phyloP scores from a whole-genome alignment of 2,329 filamentous ascomycete species.

The Spiromastix sp. region DNA sequence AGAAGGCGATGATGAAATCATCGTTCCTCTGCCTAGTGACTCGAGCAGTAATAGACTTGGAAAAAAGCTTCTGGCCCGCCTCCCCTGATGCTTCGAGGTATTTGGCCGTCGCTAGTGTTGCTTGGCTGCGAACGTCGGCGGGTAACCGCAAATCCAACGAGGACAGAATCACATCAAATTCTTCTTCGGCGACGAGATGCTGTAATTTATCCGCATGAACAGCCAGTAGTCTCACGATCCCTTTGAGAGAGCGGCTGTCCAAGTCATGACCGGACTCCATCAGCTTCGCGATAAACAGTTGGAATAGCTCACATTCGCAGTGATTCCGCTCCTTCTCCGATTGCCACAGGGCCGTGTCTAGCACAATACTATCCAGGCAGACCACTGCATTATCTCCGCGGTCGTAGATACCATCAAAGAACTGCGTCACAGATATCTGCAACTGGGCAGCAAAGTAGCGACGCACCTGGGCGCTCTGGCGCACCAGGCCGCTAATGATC shows the following conservation, averaged over 20 bases:
- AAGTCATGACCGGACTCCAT: constrained; percentile 82
- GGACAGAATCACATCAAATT: constrained; percentile 73
- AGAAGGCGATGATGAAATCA: constrained; percentile 84
- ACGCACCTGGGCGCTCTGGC: constrained; percentile 33
- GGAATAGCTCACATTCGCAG: constrained; percentile 39
- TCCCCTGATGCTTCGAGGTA: constrained; percentile 70
- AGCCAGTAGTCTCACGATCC: constrained; percentile 48
- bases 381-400: constrained; percentile 38
- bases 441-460: constrained; percentile 33
- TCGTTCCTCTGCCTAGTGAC: constrained; percentile 69
- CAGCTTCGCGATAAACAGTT: constrained; percentile 70
- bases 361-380: constrained; percentile 35
- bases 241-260: constrained; percentile 50
- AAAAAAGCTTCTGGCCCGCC: constrained; percentile 58
- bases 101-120: constrained; percentile 70
- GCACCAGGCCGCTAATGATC: constrained; percentile 36
- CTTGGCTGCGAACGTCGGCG: constrained; percentile 64
- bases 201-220: constrained; percentile 42
- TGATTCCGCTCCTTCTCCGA: constrained; percentile 32
- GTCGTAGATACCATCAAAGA: constrained; percentile 40
- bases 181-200: constrained; percentile 52
- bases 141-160: constrained; percentile 78
- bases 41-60: constrained; percentile 62
- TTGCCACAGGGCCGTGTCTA: constrained; percentile 36
- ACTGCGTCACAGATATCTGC: constrained; percentile 34